These are phyloP conservation scores for Eucalyptus sp. DNA, from an alignment of 345 rosid genomes.

Conservation along the genomic window DNA sequence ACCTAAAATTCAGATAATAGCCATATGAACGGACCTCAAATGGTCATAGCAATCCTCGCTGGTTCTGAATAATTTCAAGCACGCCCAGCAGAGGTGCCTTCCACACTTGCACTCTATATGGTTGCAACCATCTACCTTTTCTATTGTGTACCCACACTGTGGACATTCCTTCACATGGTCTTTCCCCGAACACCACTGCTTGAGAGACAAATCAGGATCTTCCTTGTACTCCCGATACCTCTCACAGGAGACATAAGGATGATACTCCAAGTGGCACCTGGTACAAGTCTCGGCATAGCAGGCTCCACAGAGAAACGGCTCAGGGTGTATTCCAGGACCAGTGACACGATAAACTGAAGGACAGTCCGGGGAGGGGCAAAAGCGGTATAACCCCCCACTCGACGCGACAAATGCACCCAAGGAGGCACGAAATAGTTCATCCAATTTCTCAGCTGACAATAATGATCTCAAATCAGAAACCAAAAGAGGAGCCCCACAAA, in stretches of 20 bases:
- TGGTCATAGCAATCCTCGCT: constrained; percentile 60
- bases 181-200: constrained; percentile 72
- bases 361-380: constrained; percentile 90
- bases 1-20: neutral
- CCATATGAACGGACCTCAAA: constrained; percentile 33
- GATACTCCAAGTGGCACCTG: constrained; percentile 67
- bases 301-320: constrained; percentile 66
- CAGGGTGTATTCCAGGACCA: neutral
- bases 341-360: constrained; percentile 61
- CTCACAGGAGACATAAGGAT: constrained; percentile 62
- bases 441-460: constrained; percentile 49
- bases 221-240: constrained; percentile 56
- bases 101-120: constrained; percentile 79
- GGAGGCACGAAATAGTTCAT: constrained; percentile 76
- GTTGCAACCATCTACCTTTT: constrained; percentile 83
- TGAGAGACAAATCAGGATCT: constrained; percentile 68
- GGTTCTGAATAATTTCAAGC: constrained; percentile 26
- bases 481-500: constrained; percentile 38
- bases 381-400: constrained; percentile 48
- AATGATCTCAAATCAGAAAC: constrained; percentile 53
- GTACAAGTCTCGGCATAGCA: constrained; percentile 68
- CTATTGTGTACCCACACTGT: constrained; percentile 49
- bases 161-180: constrained; percentile 69
- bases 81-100: constrained; percentile 80
- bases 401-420: constrained; percentile 52